A percentile compares a stretch with the other conserved stretches of the same genome.
phyloP scores from a whole-genome alignment of 2,329 filamentous ascomycete species.

The Calonectria pauciramosa region DNA sequence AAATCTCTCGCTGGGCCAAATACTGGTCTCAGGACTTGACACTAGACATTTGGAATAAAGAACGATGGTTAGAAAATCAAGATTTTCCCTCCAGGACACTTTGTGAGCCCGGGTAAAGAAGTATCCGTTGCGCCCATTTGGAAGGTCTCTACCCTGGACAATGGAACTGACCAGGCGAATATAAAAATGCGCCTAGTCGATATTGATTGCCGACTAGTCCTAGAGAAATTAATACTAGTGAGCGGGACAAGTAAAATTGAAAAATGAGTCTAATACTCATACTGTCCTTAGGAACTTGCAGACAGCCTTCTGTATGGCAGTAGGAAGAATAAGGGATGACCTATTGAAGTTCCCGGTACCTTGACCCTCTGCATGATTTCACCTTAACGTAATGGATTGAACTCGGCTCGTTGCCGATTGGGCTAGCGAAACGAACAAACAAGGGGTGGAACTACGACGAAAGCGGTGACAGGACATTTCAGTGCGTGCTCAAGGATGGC shows the following conservation, averaged over 20 bases:
- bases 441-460: background rate
- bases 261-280: background rate
- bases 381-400: background rate
- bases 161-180: background rate
- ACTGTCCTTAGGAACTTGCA: background rate
- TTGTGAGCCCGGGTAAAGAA: background rate
- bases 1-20: background rate
- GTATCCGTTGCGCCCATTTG: background rate
- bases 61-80: background rate
- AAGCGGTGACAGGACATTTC: background rate
- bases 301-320: background rate
- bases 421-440: background rate
- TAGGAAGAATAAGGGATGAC: background rate
- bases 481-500: background rate
- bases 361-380: background rate
- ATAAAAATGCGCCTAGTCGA: background rate
- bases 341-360: background rate
- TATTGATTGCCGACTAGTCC: background rate
- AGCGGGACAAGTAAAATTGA: background rate
- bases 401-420: background rate
- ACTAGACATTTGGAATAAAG: background rate
- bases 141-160: background rate
- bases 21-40: background rate
- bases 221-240: background rate
- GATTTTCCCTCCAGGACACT: background rate